Evolutionary conservation across 257 asterid genomes (phyloP), one percentile per base, ranked within the genome.

Genomic region (Oldenlandia corymbosa): DNA sequence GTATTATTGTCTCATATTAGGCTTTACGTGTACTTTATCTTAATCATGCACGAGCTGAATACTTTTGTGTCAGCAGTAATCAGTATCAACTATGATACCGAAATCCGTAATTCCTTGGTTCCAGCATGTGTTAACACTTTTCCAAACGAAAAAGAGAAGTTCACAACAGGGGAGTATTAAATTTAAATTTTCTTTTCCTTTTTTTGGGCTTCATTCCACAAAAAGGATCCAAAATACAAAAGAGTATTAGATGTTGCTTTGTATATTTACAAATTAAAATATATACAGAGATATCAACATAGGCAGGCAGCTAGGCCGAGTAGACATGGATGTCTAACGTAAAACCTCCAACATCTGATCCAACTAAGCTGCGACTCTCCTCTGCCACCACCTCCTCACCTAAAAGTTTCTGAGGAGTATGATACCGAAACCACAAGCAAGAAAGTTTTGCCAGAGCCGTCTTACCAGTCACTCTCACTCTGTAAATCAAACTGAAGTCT

Each of bases 361-460:
- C 64, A 27, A 59, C 53, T 23, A 53, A 59, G 62, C 63, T 45
- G 66, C 62, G 5, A 16, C 37, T 73, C 60, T 66, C 63, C 51
- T 60, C 45, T 27, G 65, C 48, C 20, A 39, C 45, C 69, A 76
- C 52, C 69, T 79, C 52, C 71, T 78, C 67, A 20, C 58, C 66
- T 21, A 64, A 39, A 18, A 67, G 62, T 64, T 73, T 73, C 73
- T 68, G 76, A 26, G 43, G 62, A 51, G 69, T 52, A 59, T 69
- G 72, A 23, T 71, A 81, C 16, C 56, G 73, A 23, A 81, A 68
- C 87, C 84, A 85, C 68, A 75, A 58, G 71, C 80, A 77, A 13
- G 85, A 83, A 49, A 85, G 77, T 68, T 80, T 71, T 54, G 81
- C 64, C 70, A 85, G 71, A 31, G 94, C 87, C 30, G 84, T 77